Conservation (phyloP, 2,329 filamentous ascomycete genomes). For the Magnaporthiopsis poae region DNA sequence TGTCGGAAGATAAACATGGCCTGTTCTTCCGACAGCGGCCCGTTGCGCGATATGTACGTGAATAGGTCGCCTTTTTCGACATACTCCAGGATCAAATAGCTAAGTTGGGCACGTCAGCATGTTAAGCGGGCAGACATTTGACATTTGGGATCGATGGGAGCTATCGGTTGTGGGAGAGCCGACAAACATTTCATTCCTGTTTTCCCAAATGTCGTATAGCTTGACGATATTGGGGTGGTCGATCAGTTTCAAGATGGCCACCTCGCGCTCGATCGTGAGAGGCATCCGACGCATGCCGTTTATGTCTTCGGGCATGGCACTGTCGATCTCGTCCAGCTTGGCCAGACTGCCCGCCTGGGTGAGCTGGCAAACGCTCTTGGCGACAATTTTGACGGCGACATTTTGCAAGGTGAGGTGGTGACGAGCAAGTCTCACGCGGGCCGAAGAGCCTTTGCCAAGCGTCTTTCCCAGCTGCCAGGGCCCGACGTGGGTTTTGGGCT, state of each 20-base stretch:
- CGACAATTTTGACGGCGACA: slow-evolving; percentile 92
- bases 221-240: slow-evolving; percentile 92
- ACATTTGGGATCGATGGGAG: background rate
- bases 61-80: slow-evolving; percentile 74
- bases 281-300: slow-evolving; percentile 64
- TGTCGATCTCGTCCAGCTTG: slow-evolving; percentile 66
- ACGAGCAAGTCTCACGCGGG: slow-evolving; percentile 74
- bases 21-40: slow-evolving; percentile 67
- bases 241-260: slow-evolving; percentile 93
- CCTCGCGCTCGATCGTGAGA: slow-evolving; percentile 83
- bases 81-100: slow-evolving; percentile 89
- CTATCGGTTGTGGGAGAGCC: background rate
- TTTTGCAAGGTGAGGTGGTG: slow-evolving; percentile 69
- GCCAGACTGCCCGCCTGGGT: slow-evolving; percentile 79
- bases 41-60: slow-evolving; percentile 67
- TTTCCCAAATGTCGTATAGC: slow-evolving; percentile 96
- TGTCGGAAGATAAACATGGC: slow-evolving; percentile 82
- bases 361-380: slow-evolving; percentile 68
- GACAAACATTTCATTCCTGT: slow-evolving; percentile 79
- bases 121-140: background rate
- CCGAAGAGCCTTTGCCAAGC: slow-evolving; percentile 80
- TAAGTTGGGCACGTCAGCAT: slow-evolving; percentile 26
- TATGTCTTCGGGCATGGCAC: slow-evolving; percentile 42
- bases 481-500: slow-evolving; percentile 65
- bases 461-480: slow-evolving; percentile 89